These are phyloP conservation scores for Phytopythium sindhum DNA, from an alignment of 352 stramenopile genomes.

Conservation along the genomic window DNA sequence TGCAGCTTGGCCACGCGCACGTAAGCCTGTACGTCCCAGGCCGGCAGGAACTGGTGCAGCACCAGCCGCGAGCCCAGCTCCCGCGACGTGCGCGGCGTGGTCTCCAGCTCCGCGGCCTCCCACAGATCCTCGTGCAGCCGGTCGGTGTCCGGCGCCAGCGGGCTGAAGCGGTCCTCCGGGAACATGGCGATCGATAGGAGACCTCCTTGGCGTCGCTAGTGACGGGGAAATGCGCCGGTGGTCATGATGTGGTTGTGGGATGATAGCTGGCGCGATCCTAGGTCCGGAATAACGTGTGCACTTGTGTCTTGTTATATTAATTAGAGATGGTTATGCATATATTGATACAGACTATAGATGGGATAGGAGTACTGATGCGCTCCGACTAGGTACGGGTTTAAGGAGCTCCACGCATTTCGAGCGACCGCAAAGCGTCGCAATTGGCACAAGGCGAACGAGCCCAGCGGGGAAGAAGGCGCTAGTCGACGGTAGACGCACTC, in stretches of 20 bases:
- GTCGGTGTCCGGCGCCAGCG: conserved; percentile 64
- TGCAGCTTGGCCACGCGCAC: conserved; percentile 68
- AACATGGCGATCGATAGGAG: conserved; percentile 48
- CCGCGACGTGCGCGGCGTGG: conserved; percentile 58
- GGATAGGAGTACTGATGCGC: background rate
- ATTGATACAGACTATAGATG: background rate
- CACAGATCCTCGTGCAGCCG: conserved; percentile 67
- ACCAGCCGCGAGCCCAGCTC: conserved; percentile 69
- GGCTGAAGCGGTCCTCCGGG: conserved; percentile 78
- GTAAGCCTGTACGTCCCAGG: conserved; percentile 85
- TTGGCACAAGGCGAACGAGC: background rate
- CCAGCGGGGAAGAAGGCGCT: background rate
- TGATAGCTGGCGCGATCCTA: background rate
- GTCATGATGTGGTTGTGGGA: background rate
- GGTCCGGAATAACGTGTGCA: background rate
- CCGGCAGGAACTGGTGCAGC: conserved; percentile 82
- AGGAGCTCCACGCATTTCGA: conserved; percentile 10
- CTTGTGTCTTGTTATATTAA: background rate
- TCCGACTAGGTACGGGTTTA: conserved; percentile 1
- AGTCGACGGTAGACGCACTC: background rate
- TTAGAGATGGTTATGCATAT: background rate
- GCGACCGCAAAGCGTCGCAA: background rate
- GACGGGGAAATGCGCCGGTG: background rate
- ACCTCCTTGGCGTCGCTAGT: no score
- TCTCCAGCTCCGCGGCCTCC: conserved; percentile 43